These are phyloP conservation scores for Phanerochaete carnosa DNA, from an alignment of 768 basidiomycete genomes.

Conservation along the genomic window DNA sequence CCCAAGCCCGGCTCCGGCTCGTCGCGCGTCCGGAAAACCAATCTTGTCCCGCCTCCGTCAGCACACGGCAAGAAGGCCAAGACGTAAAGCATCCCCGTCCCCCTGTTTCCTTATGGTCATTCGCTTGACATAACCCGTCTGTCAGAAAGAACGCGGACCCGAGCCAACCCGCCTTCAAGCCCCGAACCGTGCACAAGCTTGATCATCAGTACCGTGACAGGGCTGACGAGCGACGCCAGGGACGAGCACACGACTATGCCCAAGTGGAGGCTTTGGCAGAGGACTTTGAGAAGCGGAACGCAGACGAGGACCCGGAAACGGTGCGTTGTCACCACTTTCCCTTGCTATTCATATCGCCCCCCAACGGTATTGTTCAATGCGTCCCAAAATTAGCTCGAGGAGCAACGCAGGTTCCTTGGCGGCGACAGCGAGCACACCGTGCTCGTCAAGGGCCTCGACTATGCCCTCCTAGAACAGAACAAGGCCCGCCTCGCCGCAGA, in stretches of 20 bases:
- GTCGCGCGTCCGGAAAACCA: constrained; percentile 23
- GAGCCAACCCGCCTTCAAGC: constrained; percentile 71
- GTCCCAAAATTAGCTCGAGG: constrained; percentile 52
- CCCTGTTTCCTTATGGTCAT: neutral
- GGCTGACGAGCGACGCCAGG: constrained; percentile 68
- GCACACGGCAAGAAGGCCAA: constrained; percentile 11
- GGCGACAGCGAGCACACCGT: constrained; percentile 85
- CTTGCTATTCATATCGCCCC: neutral
- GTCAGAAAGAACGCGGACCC: constrained; percentile 45
- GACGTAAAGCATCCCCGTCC: constrained; percentile 8
- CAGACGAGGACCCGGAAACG: constrained; percentile 54
- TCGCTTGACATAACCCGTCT: neutral
- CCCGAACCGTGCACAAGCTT: constrained; percentile 70
- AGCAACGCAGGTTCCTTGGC: constrained; percentile 74
- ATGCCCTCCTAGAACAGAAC: constrained; percentile 80
- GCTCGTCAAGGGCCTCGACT: constrained; percentile 87
- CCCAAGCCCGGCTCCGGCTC: too few relatives aligned
- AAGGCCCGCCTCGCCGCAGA: constrained; percentile 55
- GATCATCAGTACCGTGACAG: constrained; percentile 74
- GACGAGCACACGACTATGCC: constrained; percentile 70
- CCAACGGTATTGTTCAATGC: neutral
- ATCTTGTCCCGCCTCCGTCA: constrained; percentile 29
- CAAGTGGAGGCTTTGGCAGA: constrained; percentile 80
- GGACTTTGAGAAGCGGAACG: constrained; percentile 66
- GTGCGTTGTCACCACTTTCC: constrained; percentile 37